These are phyloP conservation scores for Huntiella omanensis DNA, from an alignment of 2,329 filamentous ascomycete species.

Conservation along the genomic window DNA sequence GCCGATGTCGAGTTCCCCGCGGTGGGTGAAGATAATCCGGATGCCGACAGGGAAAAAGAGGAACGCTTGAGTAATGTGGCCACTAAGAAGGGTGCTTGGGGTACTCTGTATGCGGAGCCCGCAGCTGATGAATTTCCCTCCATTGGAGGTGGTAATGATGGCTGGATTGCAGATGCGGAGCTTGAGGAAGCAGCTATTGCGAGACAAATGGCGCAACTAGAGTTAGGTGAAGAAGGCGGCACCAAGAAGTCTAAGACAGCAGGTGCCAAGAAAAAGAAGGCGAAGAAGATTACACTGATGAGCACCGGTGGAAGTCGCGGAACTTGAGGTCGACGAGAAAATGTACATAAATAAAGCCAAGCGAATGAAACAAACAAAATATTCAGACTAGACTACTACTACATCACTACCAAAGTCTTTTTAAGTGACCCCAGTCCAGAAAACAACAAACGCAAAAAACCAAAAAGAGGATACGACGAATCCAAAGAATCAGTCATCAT, in stretches of 20 bases:
- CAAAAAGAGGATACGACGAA: conserved; percentile 1
- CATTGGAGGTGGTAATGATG: conserved; percentile 39
- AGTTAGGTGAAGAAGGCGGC: conserved; percentile 18
- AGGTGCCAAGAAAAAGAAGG: conserved; percentile 4
- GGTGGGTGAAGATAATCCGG: conserved; percentile 40
- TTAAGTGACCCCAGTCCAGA: not conserved
- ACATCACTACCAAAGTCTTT: not conserved
- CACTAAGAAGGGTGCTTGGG: conserved; percentile 29
- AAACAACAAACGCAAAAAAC: not conserved
- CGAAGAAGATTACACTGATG: conserved; percentile 6
- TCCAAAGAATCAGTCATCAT: not conserved
- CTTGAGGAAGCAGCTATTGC: conserved; percentile 41
- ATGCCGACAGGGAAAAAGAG: conserved; percentile 56
- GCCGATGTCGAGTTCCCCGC: conserved; percentile 22
- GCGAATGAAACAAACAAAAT: not conserved
- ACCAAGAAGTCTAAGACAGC: conserved; percentile 11
- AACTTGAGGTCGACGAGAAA: not conserved
- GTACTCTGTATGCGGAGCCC: conserved; percentile 34
- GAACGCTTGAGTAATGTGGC: conserved; percentile 82
- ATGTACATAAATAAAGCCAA: not conserved
- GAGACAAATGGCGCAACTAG: conserved; percentile 37
- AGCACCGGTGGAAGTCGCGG: conserved; percentile 10
- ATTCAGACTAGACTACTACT: not conserved
- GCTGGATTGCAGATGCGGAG: conserved; percentile 70
- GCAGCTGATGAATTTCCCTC: not conserved